Evolutionary conservation across 2,329 filamentous ascomycete genomes (phyloP).

Genomic region (Sphaerulina vaccinii): DNA sequence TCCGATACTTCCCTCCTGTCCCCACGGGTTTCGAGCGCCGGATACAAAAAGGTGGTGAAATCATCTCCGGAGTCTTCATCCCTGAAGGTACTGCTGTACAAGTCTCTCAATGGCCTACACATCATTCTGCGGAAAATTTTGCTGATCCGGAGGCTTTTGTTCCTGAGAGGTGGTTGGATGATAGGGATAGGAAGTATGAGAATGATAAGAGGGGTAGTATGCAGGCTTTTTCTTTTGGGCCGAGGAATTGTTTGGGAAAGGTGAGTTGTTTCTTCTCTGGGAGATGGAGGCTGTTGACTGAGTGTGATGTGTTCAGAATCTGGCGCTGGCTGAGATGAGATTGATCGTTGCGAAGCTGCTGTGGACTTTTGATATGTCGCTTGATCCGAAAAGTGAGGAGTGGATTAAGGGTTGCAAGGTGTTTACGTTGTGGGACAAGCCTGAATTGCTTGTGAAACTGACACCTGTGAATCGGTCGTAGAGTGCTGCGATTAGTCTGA

Average conservation of each 20-base stretch:
- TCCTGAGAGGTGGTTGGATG: conserved; percentile 36
- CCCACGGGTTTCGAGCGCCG: conserved; percentile 39
- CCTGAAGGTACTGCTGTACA: conserved; percentile 31
- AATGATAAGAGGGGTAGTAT: conserved; percentile 33
- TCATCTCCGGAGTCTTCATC: conserved; percentile 32
- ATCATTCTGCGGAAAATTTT: conserved; percentile 31
- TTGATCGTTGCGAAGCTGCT: conserved; percentile 43
- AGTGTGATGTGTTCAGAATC: no score
- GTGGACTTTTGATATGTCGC: conserved; percentile 42
- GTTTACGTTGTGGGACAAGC: conserved; percentile 30
- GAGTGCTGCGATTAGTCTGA: neutral
- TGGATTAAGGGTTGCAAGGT: conserved; percentile 14
- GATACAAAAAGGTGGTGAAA: conserved; percentile 29
- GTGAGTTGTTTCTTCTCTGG: conserved; percentile 22
- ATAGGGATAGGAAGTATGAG: conserved; percentile 5
- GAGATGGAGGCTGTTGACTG: neutral
- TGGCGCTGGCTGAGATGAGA: conserved; percentile 41
- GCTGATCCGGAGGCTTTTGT: conserved; percentile 28
- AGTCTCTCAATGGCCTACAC: conserved; percentile 29
- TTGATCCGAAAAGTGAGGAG: conserved; percentile 17
- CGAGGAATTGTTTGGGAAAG: conserved; percentile 32
- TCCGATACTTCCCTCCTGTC: conserved; percentile 48
- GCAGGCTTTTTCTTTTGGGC: conserved; percentile 37
- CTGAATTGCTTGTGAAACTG: conserved; percentile 25
- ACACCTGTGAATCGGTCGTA: conserved; percentile 22